Evolutionary conservation across 2,329 filamentous ascomycete species (phyloP), one percentile per base, ranked within the genome.

Genomic region (Hymenoscyphus albidus): DNA sequence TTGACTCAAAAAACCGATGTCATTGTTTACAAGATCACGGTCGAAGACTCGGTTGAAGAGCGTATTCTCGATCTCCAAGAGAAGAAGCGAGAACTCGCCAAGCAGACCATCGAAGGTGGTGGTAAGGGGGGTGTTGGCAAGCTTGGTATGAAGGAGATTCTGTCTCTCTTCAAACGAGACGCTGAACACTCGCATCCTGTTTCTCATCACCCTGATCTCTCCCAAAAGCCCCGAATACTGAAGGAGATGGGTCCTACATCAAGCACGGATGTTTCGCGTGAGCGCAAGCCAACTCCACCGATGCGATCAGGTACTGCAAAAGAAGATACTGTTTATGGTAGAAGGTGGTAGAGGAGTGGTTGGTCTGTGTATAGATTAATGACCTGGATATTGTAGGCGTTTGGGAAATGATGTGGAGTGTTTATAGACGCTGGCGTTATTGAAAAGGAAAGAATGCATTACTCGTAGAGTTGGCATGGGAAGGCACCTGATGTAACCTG

Each of bases 1-100:
- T 88, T 99, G 62, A 98, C 96, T 51, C 95, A 99, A 78, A 97
- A 92, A 1, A 84, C 94, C 51, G 93, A 98, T 74, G 95, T 99
- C 40, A 87, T 94, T 63, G 92, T 99, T 68, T 99, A 97, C 82
- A 96, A 95, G 73, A 86, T 99, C 72, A 97, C 93, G 2, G 88
- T 99, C 67, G 85, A 86, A 69, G 84, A 89, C 70, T 93, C 90
- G 0, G 94, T 99, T 63, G 95, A 99, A 80, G 93, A 94, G 77
- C 88, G 93, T 64, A 99, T 99, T 72, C 81, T 98, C n/a, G 92
- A 91, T 67, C 84, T 99, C 27, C 95, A 99, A 78, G 90, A 97
- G 68, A 92, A 93, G 78, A 99, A 99, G 80, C 87, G 95, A 12
- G 87, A 92, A 71, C 84, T 99, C 13, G 94, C 95, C n/a, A 89